Percentiles rank a stretch among this genome's conserved stretches.
These are phyloP conservation scores for Cornus controversa DNA, from an alignment of 148 eudicot species.

Conservation along the genomic window DNA sequence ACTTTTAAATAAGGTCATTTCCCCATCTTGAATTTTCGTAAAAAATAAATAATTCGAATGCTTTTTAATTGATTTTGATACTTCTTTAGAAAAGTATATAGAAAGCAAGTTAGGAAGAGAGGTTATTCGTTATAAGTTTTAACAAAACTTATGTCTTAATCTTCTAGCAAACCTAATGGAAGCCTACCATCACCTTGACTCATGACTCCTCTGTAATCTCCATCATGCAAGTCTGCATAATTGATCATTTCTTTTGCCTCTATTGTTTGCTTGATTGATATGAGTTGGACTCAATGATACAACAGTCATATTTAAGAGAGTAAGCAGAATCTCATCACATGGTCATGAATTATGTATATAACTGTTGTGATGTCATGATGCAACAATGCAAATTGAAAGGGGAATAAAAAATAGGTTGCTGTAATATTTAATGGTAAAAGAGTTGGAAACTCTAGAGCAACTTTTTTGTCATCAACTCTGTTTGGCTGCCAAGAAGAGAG, in stretches of 20 bases:
- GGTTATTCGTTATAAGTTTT: not conserved
- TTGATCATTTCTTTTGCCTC: no score
- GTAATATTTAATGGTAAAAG: no score
- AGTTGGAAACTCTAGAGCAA: no score
- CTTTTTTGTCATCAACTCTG: not conserved
- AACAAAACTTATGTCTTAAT: not conserved
- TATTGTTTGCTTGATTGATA: no score
- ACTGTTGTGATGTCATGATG: no score
- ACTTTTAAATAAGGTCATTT: constrained; percentile 59
- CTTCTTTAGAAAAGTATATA: not conserved
- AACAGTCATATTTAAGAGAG: no score
- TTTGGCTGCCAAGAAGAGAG: constrained; percentile 5
- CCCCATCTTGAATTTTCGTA: not conserved
- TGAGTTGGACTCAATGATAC: no score
- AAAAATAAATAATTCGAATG: not conserved
- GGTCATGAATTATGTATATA: no score
- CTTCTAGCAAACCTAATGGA: not conserved
- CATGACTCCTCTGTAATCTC: not conserved
- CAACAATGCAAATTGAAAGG: no score
- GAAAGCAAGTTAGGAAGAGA: not conserved
- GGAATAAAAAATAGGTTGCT: no score
- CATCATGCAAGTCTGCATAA: not conserved
- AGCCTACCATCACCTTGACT: not conserved
- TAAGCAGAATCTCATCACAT: no score
- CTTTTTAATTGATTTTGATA: not conserved